These are phyloP conservation scores for Pulveroboletus frians DNA, from an alignment of 768 basidiomycete genomes.

Conservation along the genomic window DNA sequence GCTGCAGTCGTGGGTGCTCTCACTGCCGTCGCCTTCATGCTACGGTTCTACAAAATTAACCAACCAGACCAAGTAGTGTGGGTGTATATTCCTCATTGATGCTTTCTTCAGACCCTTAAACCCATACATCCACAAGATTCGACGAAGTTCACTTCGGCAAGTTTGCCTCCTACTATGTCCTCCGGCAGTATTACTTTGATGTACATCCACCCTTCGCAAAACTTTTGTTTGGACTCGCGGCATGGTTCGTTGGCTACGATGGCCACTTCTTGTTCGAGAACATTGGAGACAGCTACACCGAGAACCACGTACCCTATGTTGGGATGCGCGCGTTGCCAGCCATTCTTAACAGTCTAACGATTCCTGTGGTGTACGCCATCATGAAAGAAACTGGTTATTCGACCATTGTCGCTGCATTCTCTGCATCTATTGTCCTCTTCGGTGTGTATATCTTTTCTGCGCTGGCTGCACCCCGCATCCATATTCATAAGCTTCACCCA, in stretches of 20 bases:
- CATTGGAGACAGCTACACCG: conserved; percentile 91
- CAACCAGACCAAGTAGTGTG: conserved; percentile 94
- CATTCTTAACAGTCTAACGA: conserved; percentile 81
- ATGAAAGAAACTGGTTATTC: conserved; percentile 99
- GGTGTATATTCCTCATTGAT: conserved; percentile 28
- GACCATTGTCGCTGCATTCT: conserved; percentile 84
- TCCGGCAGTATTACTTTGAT: conserved; percentile 96
- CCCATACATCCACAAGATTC: conserved; percentile 49
- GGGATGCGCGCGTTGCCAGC: conserved; percentile 93
- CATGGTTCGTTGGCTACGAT: conserved; percentile 96
- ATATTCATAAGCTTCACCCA: conserved; percentile 30
- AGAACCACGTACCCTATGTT: conserved; percentile 84
- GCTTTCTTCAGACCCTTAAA: not conserved
- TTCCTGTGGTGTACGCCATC: conserved; percentile 89
- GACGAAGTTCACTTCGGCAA: conserved; percentile 99
- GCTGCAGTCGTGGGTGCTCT: conserved; percentile 54
- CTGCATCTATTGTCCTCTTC: conserved; percentile 78
- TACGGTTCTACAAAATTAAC: conserved; percentile 92
- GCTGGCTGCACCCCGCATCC: not conserved
- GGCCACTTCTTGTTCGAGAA: conserved; percentile 91
- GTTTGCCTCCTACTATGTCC: conserved; percentile 92
- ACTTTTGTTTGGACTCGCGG: conserved; percentile 87
- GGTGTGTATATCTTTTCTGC: conserved; percentile 48
- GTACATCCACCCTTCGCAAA: conserved; percentile 98
- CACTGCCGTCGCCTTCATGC: conserved; percentile 71